These are phyloP conservation scores for Hymenoscyphus scutula DNA, from an alignment of 2,329 filamentous ascomycete species.

Conservation along the genomic window DNA sequence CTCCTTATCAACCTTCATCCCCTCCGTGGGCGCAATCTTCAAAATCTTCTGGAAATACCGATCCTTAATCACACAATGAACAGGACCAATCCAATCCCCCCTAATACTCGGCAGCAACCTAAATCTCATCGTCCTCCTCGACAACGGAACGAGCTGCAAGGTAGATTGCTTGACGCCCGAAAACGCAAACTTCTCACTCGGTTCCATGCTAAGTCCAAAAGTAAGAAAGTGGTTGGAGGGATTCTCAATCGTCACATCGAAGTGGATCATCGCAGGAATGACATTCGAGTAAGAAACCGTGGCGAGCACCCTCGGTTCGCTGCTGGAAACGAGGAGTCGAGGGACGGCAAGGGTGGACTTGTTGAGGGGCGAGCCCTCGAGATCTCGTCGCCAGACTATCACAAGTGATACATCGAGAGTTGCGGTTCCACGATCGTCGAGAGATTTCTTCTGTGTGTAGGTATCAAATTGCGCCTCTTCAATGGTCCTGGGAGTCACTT, in stretches of 20 bases:
- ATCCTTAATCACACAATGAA: slow-evolving; percentile 73
- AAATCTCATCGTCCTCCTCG: slow-evolving; percentile 71
- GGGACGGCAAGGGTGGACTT: slow-evolving; percentile 73
- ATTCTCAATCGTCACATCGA: slow-evolving; percentile 80
- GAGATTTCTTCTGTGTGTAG: slow-evolving; percentile 68
- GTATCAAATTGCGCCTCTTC: slow-evolving; percentile 72
- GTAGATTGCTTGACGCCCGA: slow-evolving; percentile 80
- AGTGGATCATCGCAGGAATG: slow-evolving; percentile 38
- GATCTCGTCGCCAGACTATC: slow-evolving; percentile 71
- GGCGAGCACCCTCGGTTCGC: slow-evolving; percentile 77
- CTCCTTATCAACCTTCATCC: slow-evolving; percentile 63
- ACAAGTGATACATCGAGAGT: slow-evolving; percentile 72
- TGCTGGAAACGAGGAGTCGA: slow-evolving; percentile 74
- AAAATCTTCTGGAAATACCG: slow-evolving; percentile 92
- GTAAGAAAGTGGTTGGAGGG: slow-evolving; percentile 92
- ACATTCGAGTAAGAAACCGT: slow-evolving; percentile 47
- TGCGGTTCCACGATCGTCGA: slow-evolving; percentile 79
- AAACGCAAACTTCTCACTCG: slow-evolving; percentile 89
- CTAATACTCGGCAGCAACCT: slow-evolving; percentile 65
- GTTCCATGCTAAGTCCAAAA: slow-evolving; percentile 89
- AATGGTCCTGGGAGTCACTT: slow-evolving; percentile 65
- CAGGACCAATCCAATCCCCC: slow-evolving; percentile 68
- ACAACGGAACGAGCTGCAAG: slow-evolving; percentile 79
- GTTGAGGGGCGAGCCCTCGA: slow-evolving; percentile 42
- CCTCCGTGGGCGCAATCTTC: slow-evolving; percentile 75